Percentiles rank a stretch among this genome's conserved stretches.
Conservation (phyloP, 352 stramenopile genomes). For the Globisporangium lucens region DNA sequence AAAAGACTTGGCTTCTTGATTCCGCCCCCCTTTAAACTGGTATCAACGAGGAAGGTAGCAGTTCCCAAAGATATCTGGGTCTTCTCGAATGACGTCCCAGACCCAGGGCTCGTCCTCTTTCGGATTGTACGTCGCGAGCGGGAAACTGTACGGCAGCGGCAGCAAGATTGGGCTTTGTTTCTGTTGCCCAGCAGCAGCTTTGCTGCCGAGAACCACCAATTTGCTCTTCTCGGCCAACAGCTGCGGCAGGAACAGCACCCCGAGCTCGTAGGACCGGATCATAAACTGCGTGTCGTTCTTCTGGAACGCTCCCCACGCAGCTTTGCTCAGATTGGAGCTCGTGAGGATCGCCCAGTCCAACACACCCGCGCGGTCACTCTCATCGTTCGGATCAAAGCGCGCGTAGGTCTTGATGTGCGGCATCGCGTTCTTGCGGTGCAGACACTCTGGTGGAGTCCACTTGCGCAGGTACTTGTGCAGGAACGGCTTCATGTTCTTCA, state of each 20-base stretch:
- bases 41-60: conserved; percentile 53
- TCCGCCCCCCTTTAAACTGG: neutral
- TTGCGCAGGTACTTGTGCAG: conserved; percentile 82
- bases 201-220: conserved; percentile 39
- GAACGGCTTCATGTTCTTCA: conserved; percentile 88
- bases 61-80: conserved; percentile 64
- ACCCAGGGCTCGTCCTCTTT: conserved; percentile 76
- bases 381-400: conserved; percentile 36
- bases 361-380: conserved; percentile 15
- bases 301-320: conserved; percentile 71
- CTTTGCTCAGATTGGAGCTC: conserved; percentile 82
- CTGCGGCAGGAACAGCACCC: conserved; percentile 64
- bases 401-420: conserved; percentile 84
- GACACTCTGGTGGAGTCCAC: conserved; percentile 48
- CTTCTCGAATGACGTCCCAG: conserved; percentile 71
- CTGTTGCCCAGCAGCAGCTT: conserved; percentile 9
- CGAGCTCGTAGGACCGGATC: conserved; percentile 82
- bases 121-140: conserved; percentile 64
- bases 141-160: conserved; percentile 66
- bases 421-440: conserved; percentile 78
- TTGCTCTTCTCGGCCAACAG: conserved; percentile 15
- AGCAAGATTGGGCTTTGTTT: conserved; percentile 16
- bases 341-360: conserved; percentile 78
- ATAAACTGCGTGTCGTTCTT: conserved; percentile 77
- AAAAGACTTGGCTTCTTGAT: neutral